A percentile compares a stretch with the other conserved stretches of the same genome.
Evolutionary conservation across 1,284 basidiomycete genomes (phyloP).

Genomic region (Agroathelia rolfsii): DNA sequence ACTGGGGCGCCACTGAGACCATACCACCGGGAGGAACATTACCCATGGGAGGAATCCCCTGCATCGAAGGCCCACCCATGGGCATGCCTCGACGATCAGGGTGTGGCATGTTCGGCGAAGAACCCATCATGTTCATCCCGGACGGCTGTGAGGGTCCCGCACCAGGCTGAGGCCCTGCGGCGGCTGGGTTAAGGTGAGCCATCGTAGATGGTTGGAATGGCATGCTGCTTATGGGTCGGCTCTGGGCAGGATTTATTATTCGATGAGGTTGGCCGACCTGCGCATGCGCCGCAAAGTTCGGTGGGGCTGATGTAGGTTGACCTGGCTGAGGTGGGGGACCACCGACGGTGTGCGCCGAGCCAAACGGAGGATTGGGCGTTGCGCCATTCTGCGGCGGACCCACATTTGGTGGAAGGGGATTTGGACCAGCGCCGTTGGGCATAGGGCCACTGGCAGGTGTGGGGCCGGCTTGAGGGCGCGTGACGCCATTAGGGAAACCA

Average conservation of each 20-base stretch:
- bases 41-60: too few relatives aligned
- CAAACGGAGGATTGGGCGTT: slow-evolving; percentile 18
- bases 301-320: slow-evolving; percentile 14
- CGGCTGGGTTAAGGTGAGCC: too few relatives aligned
- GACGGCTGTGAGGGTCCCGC: too few relatives aligned
- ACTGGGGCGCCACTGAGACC: too few relatives aligned
- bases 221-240: too few relatives aligned
- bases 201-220: too few relatives aligned
- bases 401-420: slow-evolving; percentile 19
- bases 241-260: too few relatives aligned
- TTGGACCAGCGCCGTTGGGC: slow-evolving; percentile 21
- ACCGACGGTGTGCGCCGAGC: slow-evolving; percentile 32
- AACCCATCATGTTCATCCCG: too few relatives aligned
- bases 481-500: slow-evolving; percentile 26
- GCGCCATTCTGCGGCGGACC: slow-evolving; percentile 24
- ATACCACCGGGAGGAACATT: too few relatives aligned
- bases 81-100: background rate
- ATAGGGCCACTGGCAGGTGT: slow-evolving; percentile 15
- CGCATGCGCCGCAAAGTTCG: slow-evolving; percentile 16
- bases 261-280: slow-evolving; percentile 24
- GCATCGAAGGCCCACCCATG: too few relatives aligned
- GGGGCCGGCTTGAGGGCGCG: slow-evolving; percentile 12
- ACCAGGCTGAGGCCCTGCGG: too few relatives aligned
- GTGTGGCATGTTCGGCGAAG: too few relatives aligned
- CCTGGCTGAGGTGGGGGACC: slow-evolving; percentile 19